These are phyloP conservation scores for Dittrichia graveolens DNA, from an alignment of 129 eudicot species.

Conservation along the genomic window DNA sequence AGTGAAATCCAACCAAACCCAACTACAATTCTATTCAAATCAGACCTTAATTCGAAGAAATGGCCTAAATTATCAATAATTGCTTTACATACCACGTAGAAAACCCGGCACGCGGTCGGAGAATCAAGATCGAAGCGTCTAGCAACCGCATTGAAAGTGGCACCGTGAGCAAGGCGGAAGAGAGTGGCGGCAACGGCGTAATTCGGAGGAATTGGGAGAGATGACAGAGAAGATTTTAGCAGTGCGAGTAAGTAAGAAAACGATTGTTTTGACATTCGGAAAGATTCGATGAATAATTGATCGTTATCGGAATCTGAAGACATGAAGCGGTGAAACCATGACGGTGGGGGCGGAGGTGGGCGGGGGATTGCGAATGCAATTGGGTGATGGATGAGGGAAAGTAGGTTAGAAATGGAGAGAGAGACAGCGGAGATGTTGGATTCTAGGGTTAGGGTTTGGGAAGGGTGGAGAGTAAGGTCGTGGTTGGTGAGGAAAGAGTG, in stretches of 20 bases:
- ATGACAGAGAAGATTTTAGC: constrained; percentile 36
- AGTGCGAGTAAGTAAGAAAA: constrained; percentile 56
- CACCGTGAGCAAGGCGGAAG: constrained; percentile 68
- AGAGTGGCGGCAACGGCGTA: constrained; percentile 71
- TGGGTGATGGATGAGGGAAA: constrained; percentile 43
- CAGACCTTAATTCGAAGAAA: constrained; percentile 63
- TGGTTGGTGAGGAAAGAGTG: constrained; percentile 62
- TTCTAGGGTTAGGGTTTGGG: constrained; percentile 66
- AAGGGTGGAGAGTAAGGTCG: constrained; percentile 65
- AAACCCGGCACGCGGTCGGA: constrained; percentile 57
- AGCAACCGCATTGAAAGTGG: constrained; percentile 50
- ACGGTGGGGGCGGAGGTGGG: constrained; percentile 41
- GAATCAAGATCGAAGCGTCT: constrained; percentile 60
- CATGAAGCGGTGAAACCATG: constrained; percentile 59
- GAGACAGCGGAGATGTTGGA: constrained; percentile 59
- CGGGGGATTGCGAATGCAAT: constrained; percentile 40
- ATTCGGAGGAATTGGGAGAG: constrained; percentile 46
- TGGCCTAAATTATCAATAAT: constrained; percentile 65
- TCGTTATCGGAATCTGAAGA: constrained; percentile 36
- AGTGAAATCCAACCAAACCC: constrained; percentile 86
- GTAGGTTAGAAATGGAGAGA: constrained; percentile 46
- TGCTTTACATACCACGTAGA: constrained; percentile 71
- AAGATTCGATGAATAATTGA: constrained; percentile 47
- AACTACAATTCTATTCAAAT: constrained; percentile 57
- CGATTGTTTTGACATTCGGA: constrained; percentile 66